Evolutionary conservation across 805 yeast species (phyloP).

Genomic region (Maudiozyma turicensis): DNA sequence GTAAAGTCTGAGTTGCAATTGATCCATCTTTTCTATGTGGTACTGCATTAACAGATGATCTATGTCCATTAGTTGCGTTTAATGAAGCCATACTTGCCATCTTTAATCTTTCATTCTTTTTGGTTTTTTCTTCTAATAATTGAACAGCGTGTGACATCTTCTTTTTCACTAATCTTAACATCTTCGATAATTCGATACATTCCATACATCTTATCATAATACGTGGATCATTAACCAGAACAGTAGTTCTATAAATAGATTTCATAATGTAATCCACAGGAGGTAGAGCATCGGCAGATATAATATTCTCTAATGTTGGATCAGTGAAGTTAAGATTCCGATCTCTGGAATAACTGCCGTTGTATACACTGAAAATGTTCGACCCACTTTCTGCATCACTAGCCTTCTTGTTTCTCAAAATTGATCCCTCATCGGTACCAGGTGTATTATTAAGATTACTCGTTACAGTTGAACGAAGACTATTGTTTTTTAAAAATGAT

Average conservation of each 20-base stretch:
- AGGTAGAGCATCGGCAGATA: slow-evolving; percentile 45
- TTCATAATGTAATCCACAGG: slow-evolving; percentile 50
- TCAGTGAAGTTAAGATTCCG: not conserved
- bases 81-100: not conserved
- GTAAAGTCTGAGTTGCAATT: not conserved
- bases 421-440: no score
- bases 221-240: slow-evolving; percentile 53
- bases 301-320: slow-evolving; percentile 45
- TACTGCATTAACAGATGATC: not conserved
- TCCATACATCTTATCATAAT: slow-evolving; percentile 35
- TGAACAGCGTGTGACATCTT: slow-evolving; percentile 6
- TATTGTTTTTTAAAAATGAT: not conserved
- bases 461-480: not conserved
- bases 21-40: not conserved
- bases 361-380: not conserved
- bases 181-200: slow-evolving; percentile 24
- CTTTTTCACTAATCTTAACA: slow-evolving; percentile 15
- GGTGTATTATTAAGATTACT: no score
- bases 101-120: not conserved
- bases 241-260: slow-evolving; percentile 51
- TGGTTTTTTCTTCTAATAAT: slow-evolving; percentile 3
- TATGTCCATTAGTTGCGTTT: not conserved
- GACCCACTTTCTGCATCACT: not conserved
- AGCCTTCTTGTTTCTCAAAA: not conserved
- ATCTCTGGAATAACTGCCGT: not conserved